Base-by-base conservation (phyloP, 306 rosid genomes). In the Castanea sativa region DNA sequence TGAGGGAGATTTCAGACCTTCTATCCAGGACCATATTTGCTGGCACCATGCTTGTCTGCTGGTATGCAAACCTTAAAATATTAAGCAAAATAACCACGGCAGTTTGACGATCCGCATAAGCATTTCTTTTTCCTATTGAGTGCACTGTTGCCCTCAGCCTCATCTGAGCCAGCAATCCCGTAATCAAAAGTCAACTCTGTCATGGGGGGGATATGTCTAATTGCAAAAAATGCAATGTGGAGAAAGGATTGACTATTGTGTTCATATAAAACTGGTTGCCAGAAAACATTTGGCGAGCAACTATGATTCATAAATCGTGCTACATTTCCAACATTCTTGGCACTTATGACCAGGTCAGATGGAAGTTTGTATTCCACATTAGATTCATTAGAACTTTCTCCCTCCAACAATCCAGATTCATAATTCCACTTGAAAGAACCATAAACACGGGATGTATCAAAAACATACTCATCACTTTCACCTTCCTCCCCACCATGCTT, bases 301-400 rank as follows among this genome's bases (percentile, higher is more conserved):
- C 93, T 83, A 83, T 91, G 96, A 30, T 91, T 91, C 83, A 91
- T 91, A 80, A 87, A 91, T 23, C 96, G 86, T 59, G 88, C 87
- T 61, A 91, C 91, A 75, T 91, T 91, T 75, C 93, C 96, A 72
- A 76, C 76, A 67, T 81, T 73, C 61, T 81, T 86, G 49, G 93
- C 90, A 84, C 88, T 91, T 78, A 91, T 84, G 80, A 86, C 53
- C 53, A 87, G 81, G 74, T 85, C 91, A 71, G 79, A 86, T 5
- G 87, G 83, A 55, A 91, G 83, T 69, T 38, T 74, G 80, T 83
- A 87, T 53, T 80, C 90, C 61, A 82, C 91, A 45, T 59, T 57
- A 23, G 81, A 53, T 20, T 68, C 81, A 73, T 72, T 58, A 80
- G 89, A 65, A 81, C 32, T 73, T 70, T 82, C 83, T 38, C 79